Base-by-base conservation (phyloP, 1,139 yeast species). In the Debaryomyces singareniensis region DNA sequence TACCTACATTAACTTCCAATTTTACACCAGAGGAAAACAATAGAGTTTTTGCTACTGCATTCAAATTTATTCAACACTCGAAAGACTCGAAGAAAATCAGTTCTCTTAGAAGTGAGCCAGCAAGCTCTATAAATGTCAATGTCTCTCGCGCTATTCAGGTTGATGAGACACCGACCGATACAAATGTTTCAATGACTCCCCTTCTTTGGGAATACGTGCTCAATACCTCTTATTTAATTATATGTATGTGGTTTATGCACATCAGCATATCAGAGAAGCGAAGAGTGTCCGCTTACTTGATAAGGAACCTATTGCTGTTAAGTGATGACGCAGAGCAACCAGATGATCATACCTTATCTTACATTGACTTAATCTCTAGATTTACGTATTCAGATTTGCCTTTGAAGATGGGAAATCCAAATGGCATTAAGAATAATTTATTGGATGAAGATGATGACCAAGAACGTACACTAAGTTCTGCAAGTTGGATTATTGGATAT, bases 1-100 rank as follows among this genome's bases (percentile, higher is more conserved):
- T 82, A 25, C 91, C 93, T 0, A 56, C 74, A 2, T 56, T 85
- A 32, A 78, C 84, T 1, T 71, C 83, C 1, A 80, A 80, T 43
- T 79, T 85, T 47, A 81, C 85, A 3, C 68, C 70, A 24, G 94
- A 82, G 32, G 95, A 86, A 44, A 81, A 71, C 48, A 80, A 78
- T 42, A 64, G 89, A 29, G 85, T 86, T 1, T 83, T 85, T 58
- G 95, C 85, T 0, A 82, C 85, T 49, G 82, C 89, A 1, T 82
- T 85, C 57, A 79, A 79, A 43, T 81, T 78, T 44, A 80, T 85
- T 34, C 85, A 82, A 45, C 79, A 76, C 45, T 75, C 87, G 1
- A 66, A 71, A 32, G 86, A 82, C 43, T 51, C 67, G 26, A 50
- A 53, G 25, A 43, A 40, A 21, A 34, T 36, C 7, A 30, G 27